A percentile compares a stretch with the other conserved stretches of the same genome.
phyloP scores from a whole-genome alignment of 192 early-diverging fungal genomes.

The Ambispora gerdemannii region DNA sequence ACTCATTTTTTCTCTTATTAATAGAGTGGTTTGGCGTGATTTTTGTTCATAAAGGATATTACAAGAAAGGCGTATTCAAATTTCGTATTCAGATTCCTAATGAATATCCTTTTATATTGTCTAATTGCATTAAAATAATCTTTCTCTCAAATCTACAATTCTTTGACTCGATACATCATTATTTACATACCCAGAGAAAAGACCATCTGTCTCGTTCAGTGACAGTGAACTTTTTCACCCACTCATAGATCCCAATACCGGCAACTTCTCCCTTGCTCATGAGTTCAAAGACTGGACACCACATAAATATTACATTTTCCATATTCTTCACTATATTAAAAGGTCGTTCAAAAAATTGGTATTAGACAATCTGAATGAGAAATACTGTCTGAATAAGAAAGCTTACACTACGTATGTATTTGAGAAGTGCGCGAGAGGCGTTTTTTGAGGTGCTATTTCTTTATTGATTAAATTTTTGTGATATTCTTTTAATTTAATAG shows the following conservation, averaged over 20 bases:
- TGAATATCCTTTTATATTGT: conserved; percentile 61
- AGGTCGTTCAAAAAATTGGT: conserved; percentile 81
- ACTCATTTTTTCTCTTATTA: conserved; percentile 31
- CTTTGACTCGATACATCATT: neutral
- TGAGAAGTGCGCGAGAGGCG: neutral
- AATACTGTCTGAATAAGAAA: conserved; percentile 60
- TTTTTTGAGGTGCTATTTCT: neutral
- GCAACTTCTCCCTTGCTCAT: conserved; percentile 65
- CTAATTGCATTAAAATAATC: neutral
- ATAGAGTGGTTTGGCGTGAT: conserved; percentile 82
- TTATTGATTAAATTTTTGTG: neutral
- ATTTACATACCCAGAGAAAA: conserved; percentile 35
- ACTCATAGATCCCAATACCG: conserved; percentile 66
- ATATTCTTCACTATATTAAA: conserved; percentile 85
- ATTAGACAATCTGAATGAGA: conserved; percentile 57
- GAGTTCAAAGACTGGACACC: conserved; percentile 83
- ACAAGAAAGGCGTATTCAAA: conserved; percentile 84
- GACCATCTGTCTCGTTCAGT: conserved; percentile 68
- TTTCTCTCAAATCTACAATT: neutral
- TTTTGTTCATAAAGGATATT: conserved; percentile 89
- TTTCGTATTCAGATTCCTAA: conserved; percentile 77
- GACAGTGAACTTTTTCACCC: conserved; percentile 79
- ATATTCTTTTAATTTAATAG: conserved; percentile 33
- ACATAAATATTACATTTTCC: conserved; percentile 77
- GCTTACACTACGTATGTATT: conserved; percentile 57